Base-by-base conservation (phyloP, 2,329 filamentous ascomycete genomes). In the Sclerotinia minor region DNA sequence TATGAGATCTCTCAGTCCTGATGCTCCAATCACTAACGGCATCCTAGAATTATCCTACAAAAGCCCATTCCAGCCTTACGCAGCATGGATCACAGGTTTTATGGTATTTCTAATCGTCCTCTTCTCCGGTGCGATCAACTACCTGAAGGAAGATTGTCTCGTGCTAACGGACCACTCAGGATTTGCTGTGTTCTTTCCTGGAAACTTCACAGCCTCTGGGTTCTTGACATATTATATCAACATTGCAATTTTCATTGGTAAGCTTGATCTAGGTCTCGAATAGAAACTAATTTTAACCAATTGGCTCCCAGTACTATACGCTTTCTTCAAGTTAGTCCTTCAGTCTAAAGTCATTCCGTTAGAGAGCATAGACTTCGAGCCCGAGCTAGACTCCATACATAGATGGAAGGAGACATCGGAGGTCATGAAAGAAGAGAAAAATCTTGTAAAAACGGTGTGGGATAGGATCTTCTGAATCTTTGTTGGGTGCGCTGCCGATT, bases 171-270 rank as follows among this genome's bases (percentile, higher is more conserved):
- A 50, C 3, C 29, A 11, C n/a, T 6, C 26, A 67, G 65, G 65
- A 24, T 54, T 38, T 9, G 35, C 65, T 4, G 57, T 49, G 0
- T 63, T 47, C 26, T 55, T 50, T n/a, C 54, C 55, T n/a, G 63
- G 54, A 21, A 81, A 85, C 29, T 90, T 85, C 83, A 82, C 81
- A 21, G 81, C 81, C 0, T 80, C 81, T 32, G 81, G 78, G 54
- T 90, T 91, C 72, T 79, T 89, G 24, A 87, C 87, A 0, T 82
- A 85, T 0, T 90, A 90, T 72, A 83, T 89, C 26, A 87, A 87
- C 21, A 84, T 90, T 63, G 85, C 86, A 0, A 83, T 88, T 38
- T 89, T 90, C 73, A 44, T 66, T 7, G 64, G 64, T 66, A 44
- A 13, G 64, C 44, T 41, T 41, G 13, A 24, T 19, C 19, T 5